Evolutionary conservation across 2,329 filamentous ascomycete genomes (phyloP), one percentile per base, ranked within the genome.

Genomic region (Penicillium sp.): DNA sequence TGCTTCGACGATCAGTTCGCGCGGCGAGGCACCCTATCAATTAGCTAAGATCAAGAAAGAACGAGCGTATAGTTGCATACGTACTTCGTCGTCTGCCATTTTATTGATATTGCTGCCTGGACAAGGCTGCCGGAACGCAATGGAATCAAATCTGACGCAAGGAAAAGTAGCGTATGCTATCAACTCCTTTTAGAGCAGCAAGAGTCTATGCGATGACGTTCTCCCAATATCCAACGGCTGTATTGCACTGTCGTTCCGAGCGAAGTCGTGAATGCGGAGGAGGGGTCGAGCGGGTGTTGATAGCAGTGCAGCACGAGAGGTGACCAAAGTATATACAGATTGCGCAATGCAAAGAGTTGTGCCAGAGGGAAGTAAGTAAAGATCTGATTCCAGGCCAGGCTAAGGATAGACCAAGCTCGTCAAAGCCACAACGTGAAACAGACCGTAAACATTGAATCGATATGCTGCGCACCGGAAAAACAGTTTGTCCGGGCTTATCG

Each of bases 1-100:
- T 66, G 94, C 90, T 79, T 96, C 93, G 75, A 97, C 85, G 65
- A 97, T 83, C 68, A 90, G 83, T 78, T 97, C 93, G 72, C 87
- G 82, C 47, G 86, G 84, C 59, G 90, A 90, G 65, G 93, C 93
- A 71, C 93, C 94, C 88, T 96, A 8, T 18, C 43, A 24, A 28
- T 58, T 42, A 54, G 47, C 61, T 56, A 61, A 48, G 21, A 30
- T 3, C 7, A 16, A 48, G n/a, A n/a, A 35, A 20, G 30, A 6
- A 4, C 12, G 33, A 28, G 6, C 7, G 16, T 46, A 23, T 11
- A 21, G 6, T 24, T 24, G 11, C 6, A 3, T n/a, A 35, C 67
- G 62, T 64, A 77, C 76, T 62, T 78, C 75, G 20, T 72, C 68
- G 54, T 76, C 74, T 48, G 73, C 69, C 75, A 77, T 77, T 30